Evolutionary conservation across 441 rosid species (phyloP).

Genomic region (Croton laevigatus): DNA sequence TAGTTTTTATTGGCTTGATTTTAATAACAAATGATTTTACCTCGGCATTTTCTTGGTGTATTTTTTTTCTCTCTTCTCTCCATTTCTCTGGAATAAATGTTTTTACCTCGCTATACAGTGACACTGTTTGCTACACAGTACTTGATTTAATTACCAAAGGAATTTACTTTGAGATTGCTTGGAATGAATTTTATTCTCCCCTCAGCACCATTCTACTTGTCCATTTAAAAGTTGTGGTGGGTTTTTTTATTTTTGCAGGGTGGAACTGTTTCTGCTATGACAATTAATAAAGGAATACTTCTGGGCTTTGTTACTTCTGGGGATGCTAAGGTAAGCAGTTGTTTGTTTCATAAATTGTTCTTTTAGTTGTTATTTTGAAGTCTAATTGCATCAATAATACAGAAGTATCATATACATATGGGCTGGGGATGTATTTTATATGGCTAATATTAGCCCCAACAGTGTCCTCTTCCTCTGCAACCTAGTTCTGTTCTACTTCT

Average conservation of each 20-base stretch:
- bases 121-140: too few species aligned
- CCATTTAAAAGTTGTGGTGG: not conserved
- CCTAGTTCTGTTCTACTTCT: too few species aligned
- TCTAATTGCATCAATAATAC: not conserved
- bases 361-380: not conserved
- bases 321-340: slow-evolving; percentile 45
- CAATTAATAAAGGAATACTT: slow-evolving; percentile 79
- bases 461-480: too few species aligned
- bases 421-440: not conserved
- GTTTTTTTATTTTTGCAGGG: slow-evolving; percentile 52
- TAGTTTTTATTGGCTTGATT: too few species aligned
- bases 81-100: too few species aligned
- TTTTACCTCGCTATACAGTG: too few species aligned
- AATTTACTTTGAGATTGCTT: too few species aligned
- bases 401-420: not conserved
- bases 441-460: not conserved
- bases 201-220: not conserved
- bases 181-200: too few species aligned
- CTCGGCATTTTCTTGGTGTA: too few species aligned
- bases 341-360: not conserved
- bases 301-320: slow-evolving; percentile 85
- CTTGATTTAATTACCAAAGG: too few species aligned
- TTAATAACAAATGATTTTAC: too few species aligned
- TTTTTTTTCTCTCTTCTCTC: too few species aligned
- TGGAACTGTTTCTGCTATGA: slow-evolving; percentile 90